Conservation (phyloP, 163 green algal genomes). For the Prototheca stagnorum region DNA sequence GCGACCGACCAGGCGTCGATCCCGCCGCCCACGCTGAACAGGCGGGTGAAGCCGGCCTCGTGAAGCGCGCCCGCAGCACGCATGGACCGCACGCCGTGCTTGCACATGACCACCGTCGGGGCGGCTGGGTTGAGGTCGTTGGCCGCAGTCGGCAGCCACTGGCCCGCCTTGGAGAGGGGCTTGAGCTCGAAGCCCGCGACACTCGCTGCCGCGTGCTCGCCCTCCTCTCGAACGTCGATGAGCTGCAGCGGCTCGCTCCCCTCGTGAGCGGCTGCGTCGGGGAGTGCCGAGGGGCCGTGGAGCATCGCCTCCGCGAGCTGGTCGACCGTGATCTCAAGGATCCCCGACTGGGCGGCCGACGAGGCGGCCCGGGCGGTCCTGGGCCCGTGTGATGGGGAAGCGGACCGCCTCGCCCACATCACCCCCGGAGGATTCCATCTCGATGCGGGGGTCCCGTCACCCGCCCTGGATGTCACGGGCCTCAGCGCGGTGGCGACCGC, state of each 20-base stretch:
- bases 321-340: slow-evolving; percentile 1
- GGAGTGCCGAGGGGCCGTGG: too few species aligned
- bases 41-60: slow-evolving; percentile 38
- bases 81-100: slow-evolving; percentile 54
- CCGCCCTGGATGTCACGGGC: too few species aligned
- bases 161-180: slow-evolving; percentile 36
- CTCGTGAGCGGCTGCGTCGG: too few species aligned
- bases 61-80: not conserved
- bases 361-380: not conserved
- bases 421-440: too few species aligned
- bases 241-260: slow-evolving; percentile 21
- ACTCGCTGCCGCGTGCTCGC: slow-evolving; percentile 22
- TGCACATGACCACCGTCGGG: slow-evolving; percentile 60
- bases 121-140: slow-evolving; percentile 37
- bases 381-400: not conserved
- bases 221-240: slow-evolving; percentile 45
- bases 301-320: slow-evolving; percentile 15
- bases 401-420: not conserved
- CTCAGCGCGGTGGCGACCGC: too few species aligned
- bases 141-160: slow-evolving; percentile 21
- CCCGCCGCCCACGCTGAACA: slow-evolving; percentile 64
- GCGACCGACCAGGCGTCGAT: slow-evolving; percentile 53
- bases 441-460: too few species aligned
- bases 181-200: slow-evolving; percentile 57
- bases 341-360: not conserved